phyloP scores from a whole-genome alignment of 768 basidiomycete species.

The Russula sp. region DNA sequence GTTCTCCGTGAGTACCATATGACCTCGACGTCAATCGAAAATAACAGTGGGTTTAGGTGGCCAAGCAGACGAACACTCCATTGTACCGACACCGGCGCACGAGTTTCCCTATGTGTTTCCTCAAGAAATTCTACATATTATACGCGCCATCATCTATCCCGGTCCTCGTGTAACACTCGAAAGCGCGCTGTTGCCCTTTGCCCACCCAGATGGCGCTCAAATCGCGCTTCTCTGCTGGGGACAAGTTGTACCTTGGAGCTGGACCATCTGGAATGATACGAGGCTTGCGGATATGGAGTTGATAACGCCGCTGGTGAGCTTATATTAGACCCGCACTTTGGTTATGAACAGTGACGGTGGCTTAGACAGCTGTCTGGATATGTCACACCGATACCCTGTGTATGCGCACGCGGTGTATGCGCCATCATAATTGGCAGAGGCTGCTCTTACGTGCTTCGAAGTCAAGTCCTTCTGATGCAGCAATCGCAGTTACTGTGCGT shows the following conservation, averaged over 20 bases:
- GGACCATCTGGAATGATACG: slow-evolving; percentile 59
- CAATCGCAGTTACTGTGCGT: slow-evolving; percentile 27
- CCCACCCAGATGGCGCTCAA: slow-evolving; percentile 43
- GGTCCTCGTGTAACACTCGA: slow-evolving; percentile 26
- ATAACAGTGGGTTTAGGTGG: background rate
- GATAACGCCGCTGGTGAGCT: slow-evolving; percentile 49
- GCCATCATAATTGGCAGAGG: slow-evolving; percentile 28
- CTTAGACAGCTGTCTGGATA: slow-evolving; percentile 55
- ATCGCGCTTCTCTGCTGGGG: slow-evolving; percentile 59
- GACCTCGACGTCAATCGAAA: background rate
- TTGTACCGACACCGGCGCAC: background rate
- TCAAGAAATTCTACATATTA: slow-evolving; percentile 18
- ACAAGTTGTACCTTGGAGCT: slow-evolving; percentile 57
- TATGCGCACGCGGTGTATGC: slow-evolving; percentile 4
- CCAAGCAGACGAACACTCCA: background rate
- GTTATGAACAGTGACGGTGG: background rate
- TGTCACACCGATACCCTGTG: slow-evolving; percentile 38
- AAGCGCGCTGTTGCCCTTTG: slow-evolving; percentile 4
- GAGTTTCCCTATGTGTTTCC: slow-evolving; percentile 15
- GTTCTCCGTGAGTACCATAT: slow-evolving; percentile 27
- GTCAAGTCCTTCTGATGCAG: slow-evolving; percentile 14
- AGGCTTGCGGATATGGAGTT: slow-evolving; percentile 49
- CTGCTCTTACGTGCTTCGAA: slow-evolving; percentile 23
- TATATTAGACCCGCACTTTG: background rate
- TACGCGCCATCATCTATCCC: slow-evolving; percentile 20